Conservation (phyloP, 805 yeast species). For the Henningerozyma blattae region DNA sequence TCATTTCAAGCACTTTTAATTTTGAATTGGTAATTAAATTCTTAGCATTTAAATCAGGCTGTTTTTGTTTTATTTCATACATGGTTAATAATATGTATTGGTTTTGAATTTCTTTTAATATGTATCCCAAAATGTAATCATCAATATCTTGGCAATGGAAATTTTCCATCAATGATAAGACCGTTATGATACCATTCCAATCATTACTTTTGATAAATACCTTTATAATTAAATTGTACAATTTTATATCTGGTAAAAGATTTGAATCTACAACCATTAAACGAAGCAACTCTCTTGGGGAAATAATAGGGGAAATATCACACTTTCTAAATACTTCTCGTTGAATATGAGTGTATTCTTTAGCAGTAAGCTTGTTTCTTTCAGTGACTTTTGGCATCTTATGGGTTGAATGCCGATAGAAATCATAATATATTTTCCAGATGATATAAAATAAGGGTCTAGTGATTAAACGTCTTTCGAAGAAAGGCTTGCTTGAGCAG, state of each 20-base stretch:
- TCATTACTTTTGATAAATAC: conserved; percentile 13
- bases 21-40: no score
- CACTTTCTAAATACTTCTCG: not conserved
- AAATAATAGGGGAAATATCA: not conserved
- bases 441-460: conserved; percentile 21
- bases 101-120: no score
- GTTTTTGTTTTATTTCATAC: no score
- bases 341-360: no score
- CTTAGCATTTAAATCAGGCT: no score
- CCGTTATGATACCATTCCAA: conserved; percentile 15
- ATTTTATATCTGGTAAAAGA: conserved; percentile 9
- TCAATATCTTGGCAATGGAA: conserved; percentile 8
- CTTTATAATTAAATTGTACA: conserved; percentile 10
- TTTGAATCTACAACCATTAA: conserved; percentile 12
- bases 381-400: not conserved
- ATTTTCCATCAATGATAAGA: conserved; percentile 9
- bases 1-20: no score
- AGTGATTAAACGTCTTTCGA: conserved; percentile 8
- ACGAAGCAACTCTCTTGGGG: conserved; percentile 3
- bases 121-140: conserved; percentile 4
- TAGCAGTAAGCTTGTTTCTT: no score
- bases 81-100: no score
- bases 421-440: conserved; percentile 19
- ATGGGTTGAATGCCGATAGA: no score
- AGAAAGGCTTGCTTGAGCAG: conserved; percentile 2